phyloP scores from a whole-genome alignment of 768 basidiomycete genomes.

The Trichaptum fuscoviolaceum region DNA sequence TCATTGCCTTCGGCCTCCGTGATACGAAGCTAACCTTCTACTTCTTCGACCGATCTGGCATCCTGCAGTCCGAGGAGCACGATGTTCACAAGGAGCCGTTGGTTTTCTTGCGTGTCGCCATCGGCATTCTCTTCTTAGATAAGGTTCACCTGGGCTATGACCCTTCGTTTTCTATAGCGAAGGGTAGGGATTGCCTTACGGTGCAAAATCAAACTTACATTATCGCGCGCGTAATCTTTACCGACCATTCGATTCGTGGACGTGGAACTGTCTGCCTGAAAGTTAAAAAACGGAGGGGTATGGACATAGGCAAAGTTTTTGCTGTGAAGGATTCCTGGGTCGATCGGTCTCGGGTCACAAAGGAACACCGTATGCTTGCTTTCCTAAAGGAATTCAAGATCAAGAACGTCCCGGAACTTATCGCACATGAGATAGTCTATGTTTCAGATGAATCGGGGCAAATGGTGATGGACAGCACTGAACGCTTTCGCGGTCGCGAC shows the following conservation, averaged over 20 bases:
- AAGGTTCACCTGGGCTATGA: not conserved
- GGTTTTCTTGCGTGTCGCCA: not conserved
- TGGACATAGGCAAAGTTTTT: too few relatives aligned
- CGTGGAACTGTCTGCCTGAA: not conserved
- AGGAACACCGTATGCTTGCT: too few relatives aligned
- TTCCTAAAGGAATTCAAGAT: too few relatives aligned
- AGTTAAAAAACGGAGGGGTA: not conserved
- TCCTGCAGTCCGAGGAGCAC: not conserved
- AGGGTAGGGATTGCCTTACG: not conserved
- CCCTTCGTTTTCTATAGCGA: not conserved
- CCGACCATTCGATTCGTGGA: not conserved
- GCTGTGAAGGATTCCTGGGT: too few relatives aligned
- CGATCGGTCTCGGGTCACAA: too few relatives aligned
- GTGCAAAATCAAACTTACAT: not conserved
- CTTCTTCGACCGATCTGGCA: not conserved
- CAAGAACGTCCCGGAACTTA: too few relatives aligned
- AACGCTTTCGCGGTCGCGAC: too few relatives aligned
- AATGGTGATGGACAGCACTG: too few relatives aligned
- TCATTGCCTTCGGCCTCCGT: not conserved
- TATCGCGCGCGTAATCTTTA: not conserved
- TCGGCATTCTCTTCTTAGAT: not conserved
- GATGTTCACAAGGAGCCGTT: not conserved
- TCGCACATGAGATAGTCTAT: too few relatives aligned
- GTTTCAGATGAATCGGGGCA: too few relatives aligned
- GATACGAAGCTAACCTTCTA: not conserved